phyloP scores from a whole-genome alignment of 164 flowering plant species.

The Vitis riparia region DNA sequence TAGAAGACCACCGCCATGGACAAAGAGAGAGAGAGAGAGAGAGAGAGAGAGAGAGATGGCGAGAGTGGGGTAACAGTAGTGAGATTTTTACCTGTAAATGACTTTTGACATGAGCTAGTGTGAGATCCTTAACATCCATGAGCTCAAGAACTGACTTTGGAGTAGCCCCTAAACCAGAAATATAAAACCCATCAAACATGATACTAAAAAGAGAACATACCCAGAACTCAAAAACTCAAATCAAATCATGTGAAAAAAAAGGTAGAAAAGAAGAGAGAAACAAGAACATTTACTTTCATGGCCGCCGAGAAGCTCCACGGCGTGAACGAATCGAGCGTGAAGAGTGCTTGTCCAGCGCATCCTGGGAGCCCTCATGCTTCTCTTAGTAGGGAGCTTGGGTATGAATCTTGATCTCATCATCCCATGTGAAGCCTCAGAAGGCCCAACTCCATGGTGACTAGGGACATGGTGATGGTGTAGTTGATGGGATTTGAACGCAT shows the following conservation, averaged over 20 bases:
- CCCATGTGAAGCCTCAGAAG: conserved; percentile 29
- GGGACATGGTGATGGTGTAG: conserved; percentile 32
- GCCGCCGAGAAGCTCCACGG: conserved; percentile 78
- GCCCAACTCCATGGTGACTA: conserved; percentile 29
- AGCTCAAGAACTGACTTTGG: conserved; percentile 84
- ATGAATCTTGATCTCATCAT: conserved; percentile 55
- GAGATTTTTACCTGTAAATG: conserved; percentile 58
- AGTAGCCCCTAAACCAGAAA: conserved; percentile 56
- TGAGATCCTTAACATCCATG: conserved; percentile 80
- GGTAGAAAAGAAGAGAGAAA: neutral
- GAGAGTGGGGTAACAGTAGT: neutral
- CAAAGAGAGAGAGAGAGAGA: neutral
- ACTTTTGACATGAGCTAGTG: conserved; percentile 78
- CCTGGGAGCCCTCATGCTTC: conserved; percentile 72
- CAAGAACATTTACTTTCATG: conserved; percentile 59
- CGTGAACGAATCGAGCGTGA: conserved; percentile 70
- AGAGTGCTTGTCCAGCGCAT: conserved; percentile 80
- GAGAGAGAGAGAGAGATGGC: conserved; percentile 13
- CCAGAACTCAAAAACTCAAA: neutral
- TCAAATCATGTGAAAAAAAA: neutral
- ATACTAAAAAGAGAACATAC: neutral
- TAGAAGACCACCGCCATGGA: conserved; percentile 8
- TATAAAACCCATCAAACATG: neutral
- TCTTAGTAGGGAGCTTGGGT: conserved; percentile 47
- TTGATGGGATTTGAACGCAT: conserved; percentile 31